A percentile compares a stretch with the other conserved stretches of the same genome.
Conservation (phyloP, 352 stramenopile genomes). For the Hyaloperonospora arabidopsidis region DNA sequence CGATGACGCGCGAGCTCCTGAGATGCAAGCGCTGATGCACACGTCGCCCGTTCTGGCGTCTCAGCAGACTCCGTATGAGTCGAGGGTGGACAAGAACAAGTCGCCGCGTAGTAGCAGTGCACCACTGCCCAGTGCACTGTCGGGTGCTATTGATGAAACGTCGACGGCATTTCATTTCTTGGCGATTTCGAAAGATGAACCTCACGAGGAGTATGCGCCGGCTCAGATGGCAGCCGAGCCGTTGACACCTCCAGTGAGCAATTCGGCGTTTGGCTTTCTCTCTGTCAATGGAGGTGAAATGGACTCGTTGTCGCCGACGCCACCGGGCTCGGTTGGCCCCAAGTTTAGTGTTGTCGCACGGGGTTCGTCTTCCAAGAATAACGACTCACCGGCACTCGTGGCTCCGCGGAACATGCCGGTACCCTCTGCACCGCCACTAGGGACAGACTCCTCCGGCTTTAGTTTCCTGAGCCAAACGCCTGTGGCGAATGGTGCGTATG, state of each 20-base stretch:
- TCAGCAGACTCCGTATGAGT: constrained; percentile 21
- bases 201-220: constrained; percentile 16
- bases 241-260: constrained; percentile 24
- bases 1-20: constrained; percentile 6
- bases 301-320: constrained; percentile 9
- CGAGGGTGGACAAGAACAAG: constrained; percentile 27
- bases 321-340: constrained; percentile 3
- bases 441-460: constrained; percentile 29
- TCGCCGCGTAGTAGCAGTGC: constrained; percentile 33
- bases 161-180: constrained; percentile 31
- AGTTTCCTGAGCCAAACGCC: constrained; percentile 28
- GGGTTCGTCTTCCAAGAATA: constrained; percentile 2
- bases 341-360: constrained; percentile 24
- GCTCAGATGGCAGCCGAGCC: constrained; percentile 21
- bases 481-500: constrained; percentile 7
- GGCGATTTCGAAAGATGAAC: constrained; percentile 1
- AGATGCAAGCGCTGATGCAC: constrained; percentile 28
- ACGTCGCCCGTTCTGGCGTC: constrained; percentile 38
- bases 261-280: constrained; percentile 36
- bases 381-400: neutral
- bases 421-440: constrained; percentile 28
- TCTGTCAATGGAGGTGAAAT: constrained; percentile 21
- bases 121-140: constrained; percentile 27
- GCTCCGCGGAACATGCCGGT: constrained; percentile 7
- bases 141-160: constrained; percentile 20